Base-by-base conservation (phyloP, 257 asterid genomes). In the Marsdenia floribunda region DNA sequence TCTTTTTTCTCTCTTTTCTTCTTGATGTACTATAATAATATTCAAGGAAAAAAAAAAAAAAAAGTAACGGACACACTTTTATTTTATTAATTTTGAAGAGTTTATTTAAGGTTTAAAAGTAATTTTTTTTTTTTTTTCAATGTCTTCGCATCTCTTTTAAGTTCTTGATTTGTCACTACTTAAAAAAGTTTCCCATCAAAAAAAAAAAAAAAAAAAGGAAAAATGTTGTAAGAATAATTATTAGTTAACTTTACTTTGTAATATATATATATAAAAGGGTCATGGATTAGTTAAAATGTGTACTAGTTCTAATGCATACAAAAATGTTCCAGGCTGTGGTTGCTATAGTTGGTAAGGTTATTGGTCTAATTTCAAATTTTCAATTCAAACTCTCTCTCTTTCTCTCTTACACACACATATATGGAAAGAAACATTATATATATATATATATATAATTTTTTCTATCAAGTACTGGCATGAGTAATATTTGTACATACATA, bases 211-310 rank as follows among this genome's bases (percentile, higher is more conserved):
- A n/a, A n/a, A n/a, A 54, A 4, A 0, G 26, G 1, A 52, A 52
- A 55, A 5, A 54, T 54, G 24, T 54, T 18, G 59, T 54, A 54
- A 54, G 24, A 54, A 18, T 18, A 18, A 0, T 13, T 49, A 49
- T 38, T 38, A 38, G 1, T 29, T 29, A 29, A 29, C 1, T 29
- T 29, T 29, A 29, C 33, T 29, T 29, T 29, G 0, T 29, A 29
- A 29, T 29, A 29, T 29, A 29, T 29, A 29, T 29, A 29, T 29
- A 1, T 29, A 1, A 21, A 4, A 55, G 15, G 22, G 72, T 77
- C 76, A 52, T 77, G 76, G 76, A 72, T 77, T 77, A 71, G 77
- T 71, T 77, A 63, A 77, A 76, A 47, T 47, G 72, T 63, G 50
- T 14, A 1, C 2, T 35, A 16, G 49, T 4, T 2, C 29, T 42